These are phyloP conservation scores for Euphorbia schlechtendalii DNA, from an alignment of 441 rosid genomes.

Conservation along the genomic window DNA sequence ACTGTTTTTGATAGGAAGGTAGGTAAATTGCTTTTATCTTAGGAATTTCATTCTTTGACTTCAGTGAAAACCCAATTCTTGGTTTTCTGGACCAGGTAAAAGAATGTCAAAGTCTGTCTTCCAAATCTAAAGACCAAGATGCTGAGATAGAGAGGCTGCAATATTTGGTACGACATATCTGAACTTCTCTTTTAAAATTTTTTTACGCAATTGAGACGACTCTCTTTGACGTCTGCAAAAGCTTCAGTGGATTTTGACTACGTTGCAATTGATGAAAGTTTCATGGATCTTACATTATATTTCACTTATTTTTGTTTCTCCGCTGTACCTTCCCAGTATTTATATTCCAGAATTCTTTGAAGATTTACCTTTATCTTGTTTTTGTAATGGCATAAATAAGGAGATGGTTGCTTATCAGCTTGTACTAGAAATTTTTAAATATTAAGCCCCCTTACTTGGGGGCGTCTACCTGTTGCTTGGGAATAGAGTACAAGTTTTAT, in stretches of 20 bases:
- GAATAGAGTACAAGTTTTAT: no score
- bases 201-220: no score
- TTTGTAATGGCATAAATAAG: background rate
- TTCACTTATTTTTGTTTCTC: background rate
- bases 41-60: background rate
- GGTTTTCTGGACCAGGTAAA: conserved; percentile 50
- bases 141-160: conserved; percentile 59
- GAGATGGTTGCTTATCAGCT: background rate
- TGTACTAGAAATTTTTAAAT: background rate
- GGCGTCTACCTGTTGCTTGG: no score
- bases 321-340: background rate
- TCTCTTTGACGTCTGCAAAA: background rate
- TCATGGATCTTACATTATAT: background rate
- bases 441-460: no score
- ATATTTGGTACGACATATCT: conserved; percentile 53
- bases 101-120: conserved; percentile 55
- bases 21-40: conserved; percentile 16
- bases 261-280: background rate
- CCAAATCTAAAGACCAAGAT: conserved; percentile 50
- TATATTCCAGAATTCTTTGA: background rate
- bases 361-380: no score
- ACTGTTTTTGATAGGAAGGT: conserved; percentile 71
- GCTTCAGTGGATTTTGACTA: background rate
- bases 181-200: background rate
- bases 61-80: conserved; percentile 20